Conservation (phyloP, 345 rosid genomes). For the Eucalyptus marginata region DNA sequence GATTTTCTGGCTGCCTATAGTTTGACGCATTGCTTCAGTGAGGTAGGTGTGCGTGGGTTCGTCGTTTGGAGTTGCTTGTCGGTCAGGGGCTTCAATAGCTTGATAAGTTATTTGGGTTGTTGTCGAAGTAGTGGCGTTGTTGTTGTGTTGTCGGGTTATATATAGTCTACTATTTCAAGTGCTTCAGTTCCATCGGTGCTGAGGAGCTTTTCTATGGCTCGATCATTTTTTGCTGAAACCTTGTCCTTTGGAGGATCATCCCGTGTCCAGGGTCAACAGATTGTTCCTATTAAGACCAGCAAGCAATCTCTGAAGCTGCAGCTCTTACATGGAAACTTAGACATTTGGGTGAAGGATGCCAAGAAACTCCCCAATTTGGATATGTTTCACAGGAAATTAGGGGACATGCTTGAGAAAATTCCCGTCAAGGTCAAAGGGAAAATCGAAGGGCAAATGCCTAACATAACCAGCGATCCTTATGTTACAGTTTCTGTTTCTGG, state of each 20-base stretch:
- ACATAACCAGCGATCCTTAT: constrained; percentile 85
- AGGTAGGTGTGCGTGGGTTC: background rate
- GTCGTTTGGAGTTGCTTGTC: background rate
- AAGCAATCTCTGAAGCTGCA: constrained; percentile 37
- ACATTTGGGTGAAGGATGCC: constrained; percentile 80
- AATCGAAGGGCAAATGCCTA: constrained; percentile 33
- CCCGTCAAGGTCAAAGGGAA: constrained; percentile 28
- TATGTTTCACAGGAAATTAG: constrained; percentile 55
- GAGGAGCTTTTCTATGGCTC: constrained; percentile 23
- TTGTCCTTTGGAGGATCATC: constrained; percentile 62
- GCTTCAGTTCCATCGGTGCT: background rate
- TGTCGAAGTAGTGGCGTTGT: background rate
- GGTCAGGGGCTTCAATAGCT: background rate
- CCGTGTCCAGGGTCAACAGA: constrained; percentile 47
- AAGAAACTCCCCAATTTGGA: constrained; percentile 89
- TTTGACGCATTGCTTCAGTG: background rate
- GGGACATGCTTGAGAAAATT: constrained; percentile 45
- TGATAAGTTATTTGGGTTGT: background rate
- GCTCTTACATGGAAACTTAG: constrained; percentile 75
- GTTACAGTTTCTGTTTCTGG: constrained; percentile 55
- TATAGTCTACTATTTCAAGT: background rate
- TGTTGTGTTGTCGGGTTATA: background rate
- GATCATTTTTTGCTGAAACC: constrained; percentile 17
- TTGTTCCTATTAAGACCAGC: constrained; percentile 40
- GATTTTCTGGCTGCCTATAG: background rate